These are phyloP conservation scores for Colletotrichum sp. DNA, from an alignment of 2,329 filamentous ascomycete genomes.

Conservation along the genomic window DNA sequence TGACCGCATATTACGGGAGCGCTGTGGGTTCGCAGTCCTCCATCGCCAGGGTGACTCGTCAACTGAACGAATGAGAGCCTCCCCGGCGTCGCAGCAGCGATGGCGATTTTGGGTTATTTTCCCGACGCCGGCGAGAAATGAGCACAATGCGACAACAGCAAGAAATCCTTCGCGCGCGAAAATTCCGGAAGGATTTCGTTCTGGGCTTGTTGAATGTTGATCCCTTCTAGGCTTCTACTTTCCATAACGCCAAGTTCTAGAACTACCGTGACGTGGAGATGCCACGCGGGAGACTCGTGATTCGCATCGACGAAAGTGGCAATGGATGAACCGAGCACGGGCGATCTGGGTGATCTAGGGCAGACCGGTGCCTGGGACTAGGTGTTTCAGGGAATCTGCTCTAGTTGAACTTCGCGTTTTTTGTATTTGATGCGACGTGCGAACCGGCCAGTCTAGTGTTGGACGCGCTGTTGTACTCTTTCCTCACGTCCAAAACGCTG, in stretches of 20 bases:
- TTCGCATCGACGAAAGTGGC: neutral
- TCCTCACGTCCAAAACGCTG: neutral
- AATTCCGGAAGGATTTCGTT: neutral
- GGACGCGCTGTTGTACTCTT: neutral
- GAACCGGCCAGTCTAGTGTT: neutral
- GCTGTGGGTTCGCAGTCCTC: neutral
- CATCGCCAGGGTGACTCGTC: neutral
- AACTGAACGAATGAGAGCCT: neutral
- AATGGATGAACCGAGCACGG: neutral
- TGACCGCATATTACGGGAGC: neutral
- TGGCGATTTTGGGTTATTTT: neutral
- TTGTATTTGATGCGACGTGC: neutral
- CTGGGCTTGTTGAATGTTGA: neutral
- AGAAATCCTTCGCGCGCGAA: neutral
- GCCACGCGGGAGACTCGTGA: neutral
- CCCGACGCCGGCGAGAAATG: neutral
- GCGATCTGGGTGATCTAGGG: neutral
- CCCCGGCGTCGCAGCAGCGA: neutral
- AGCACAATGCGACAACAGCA: neutral
- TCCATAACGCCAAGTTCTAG: neutral
- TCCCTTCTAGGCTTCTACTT: neutral
- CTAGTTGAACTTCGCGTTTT: neutral
- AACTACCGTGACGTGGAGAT: neutral
- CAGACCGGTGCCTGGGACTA: neutral
- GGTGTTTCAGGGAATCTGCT: neutral